These are phyloP conservation scores for Starmera caribaea DNA, from an alignment of 805 yeast species.

Conservation along the genomic window DNA sequence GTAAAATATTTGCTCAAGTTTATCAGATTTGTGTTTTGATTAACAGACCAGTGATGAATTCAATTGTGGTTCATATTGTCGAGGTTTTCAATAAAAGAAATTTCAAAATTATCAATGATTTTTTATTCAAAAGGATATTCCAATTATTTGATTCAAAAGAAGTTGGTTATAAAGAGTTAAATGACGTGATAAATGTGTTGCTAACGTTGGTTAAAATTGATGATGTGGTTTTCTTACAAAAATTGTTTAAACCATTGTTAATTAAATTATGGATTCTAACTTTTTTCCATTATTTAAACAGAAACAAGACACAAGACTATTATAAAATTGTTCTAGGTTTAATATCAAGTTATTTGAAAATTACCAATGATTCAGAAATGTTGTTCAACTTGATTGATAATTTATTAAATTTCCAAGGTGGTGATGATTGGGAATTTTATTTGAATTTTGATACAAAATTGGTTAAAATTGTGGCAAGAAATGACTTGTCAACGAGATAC, in stretches of 20 bases:
- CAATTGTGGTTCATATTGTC: constrained; percentile 46
- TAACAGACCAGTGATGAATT: constrained; percentile 50
- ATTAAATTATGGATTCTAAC: constrained; percentile 23
- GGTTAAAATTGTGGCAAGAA: constrained; percentile 18
- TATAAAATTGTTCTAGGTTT: constrained; percentile 12
- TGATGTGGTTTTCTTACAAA: constrained; percentile 23
- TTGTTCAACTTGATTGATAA: constrained; percentile 20
- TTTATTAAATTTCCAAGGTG: constrained; percentile 21
- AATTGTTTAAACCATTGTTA: constrained; percentile 20
- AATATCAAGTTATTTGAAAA: constrained; percentile 9
- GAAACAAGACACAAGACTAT: constrained; percentile 19
- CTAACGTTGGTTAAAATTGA: constrained; percentile 47
- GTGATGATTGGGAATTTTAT: constrained; percentile 25
- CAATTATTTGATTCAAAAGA: constrained; percentile 25
- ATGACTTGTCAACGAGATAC: constrained; percentile 1
- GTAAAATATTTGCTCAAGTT: constrained; percentile 53
- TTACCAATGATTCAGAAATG: constrained; percentile 18
- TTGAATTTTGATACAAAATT: constrained; percentile 26
- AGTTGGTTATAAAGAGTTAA: constrained; percentile 31
- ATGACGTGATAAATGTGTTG: constrained; percentile 57
- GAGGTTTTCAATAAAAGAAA: constrained; percentile 43
- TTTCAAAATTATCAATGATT: constrained; percentile 42
- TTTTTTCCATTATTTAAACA: constrained; percentile 25
- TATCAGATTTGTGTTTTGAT: constrained; percentile 46
- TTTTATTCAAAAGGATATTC: constrained; percentile 38